Evolutionary conservation across 108 stramenopile species (phyloP).

Genomic region (Fragilariopsis cylindrus): DNA sequence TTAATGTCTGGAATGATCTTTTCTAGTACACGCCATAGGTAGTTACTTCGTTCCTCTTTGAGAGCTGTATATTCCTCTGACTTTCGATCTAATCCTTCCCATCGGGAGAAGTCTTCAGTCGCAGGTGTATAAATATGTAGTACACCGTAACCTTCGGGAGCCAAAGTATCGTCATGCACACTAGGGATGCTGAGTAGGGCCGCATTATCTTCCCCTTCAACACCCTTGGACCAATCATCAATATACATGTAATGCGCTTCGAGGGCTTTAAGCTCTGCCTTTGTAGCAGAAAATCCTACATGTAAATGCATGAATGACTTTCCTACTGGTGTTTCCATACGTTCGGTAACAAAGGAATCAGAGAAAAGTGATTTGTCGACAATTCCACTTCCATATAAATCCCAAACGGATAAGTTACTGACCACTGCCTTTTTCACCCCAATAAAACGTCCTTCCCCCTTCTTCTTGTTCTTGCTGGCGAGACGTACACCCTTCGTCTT

Average conservation of each 20-base stretch:
- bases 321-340: conserved; percentile 56
- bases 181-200: conserved; percentile 85
- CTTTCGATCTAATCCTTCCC: conserved; percentile 74
- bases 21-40: conserved; percentile 84
- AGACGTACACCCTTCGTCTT: conserved; percentile 65
- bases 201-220: conserved; percentile 83
- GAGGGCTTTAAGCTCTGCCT: conserved; percentile 56
- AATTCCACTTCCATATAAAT: conserved; percentile 63
- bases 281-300: conserved; percentile 69
- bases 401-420: conserved; percentile 74
- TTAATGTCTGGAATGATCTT: conserved; percentile 82
- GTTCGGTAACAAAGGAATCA: conserved; percentile 49
- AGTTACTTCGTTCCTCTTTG: conserved; percentile 82
- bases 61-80: conserved; percentile 73
- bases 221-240: conserved; percentile 71
- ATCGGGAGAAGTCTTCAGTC: conserved; percentile 76
- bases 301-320: conserved; percentile 87
- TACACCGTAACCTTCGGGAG: conserved; percentile 79
- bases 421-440: conserved; percentile 69
- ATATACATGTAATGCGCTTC: conserved; percentile 88
- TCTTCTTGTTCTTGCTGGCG: conserved; percentile 18
- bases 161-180: conserved; percentile 82
- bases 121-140: conserved; percentile 86
- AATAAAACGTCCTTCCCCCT: conserved; percentile 11
- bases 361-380: conserved; percentile 52